phyloP scores from a whole-genome alignment of 2,329 filamentous ascomycete genomes.

The Nemania sp. region DNA sequence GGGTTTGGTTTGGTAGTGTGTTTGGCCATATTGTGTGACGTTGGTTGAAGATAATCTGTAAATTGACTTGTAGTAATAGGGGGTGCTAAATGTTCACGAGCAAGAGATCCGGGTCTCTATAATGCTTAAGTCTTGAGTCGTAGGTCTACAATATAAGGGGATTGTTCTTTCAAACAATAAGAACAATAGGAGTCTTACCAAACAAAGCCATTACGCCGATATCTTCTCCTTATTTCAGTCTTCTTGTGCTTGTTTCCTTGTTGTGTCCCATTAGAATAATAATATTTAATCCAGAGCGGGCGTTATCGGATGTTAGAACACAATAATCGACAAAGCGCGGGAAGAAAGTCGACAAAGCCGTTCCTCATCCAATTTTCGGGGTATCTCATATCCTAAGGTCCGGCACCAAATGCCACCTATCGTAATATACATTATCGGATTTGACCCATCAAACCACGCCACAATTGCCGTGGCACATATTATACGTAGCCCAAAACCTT shows the following conservation, averaged over 20 bases:
- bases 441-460: background rate
- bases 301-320: background rate
- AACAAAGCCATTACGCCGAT: background rate
- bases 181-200: background rate
- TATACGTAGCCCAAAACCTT: background rate
- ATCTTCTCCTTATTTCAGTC: background rate
- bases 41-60: background rate
- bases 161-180: background rate
- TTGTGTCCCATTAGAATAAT: background rate
- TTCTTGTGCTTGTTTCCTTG: background rate
- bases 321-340: background rate
- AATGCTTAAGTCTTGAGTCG: background rate
- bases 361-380: background rate
- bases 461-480: background rate
- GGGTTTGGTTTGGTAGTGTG: background rate
- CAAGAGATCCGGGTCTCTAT: background rate
- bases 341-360: background rate
- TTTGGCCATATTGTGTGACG: background rate
- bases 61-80: background rate
- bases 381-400: conserved; percentile 23
- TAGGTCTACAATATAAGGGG: background rate
- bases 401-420: conserved; percentile 4
- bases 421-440: conserved; percentile 35
- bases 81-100: too few species aligned
- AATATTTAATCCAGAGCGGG: background rate